Conservation (phyloP, 2,329 filamentous ascomycete species). For the Trichoderma aggressivum region DNA sequence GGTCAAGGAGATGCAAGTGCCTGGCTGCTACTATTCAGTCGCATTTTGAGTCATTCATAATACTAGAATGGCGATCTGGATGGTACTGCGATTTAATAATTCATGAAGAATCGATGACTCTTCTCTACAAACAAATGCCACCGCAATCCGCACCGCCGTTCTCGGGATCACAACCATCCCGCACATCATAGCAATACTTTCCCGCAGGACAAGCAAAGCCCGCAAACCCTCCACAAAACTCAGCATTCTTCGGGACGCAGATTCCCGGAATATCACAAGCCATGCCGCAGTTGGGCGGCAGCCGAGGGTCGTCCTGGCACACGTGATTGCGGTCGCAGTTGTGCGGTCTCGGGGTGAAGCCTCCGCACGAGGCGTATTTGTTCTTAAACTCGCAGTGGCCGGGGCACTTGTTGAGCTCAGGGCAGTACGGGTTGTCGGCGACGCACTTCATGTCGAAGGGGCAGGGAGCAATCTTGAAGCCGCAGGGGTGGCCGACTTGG, state of each 20-base stretch:
- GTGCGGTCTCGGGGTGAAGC: slow-evolving; percentile 25
- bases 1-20: too few relatives aligned
- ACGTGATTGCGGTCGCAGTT: slow-evolving; percentile 26
- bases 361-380: slow-evolving; percentile 34
- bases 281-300: slow-evolving; percentile 31
- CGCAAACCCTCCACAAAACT: slow-evolving; percentile 27
- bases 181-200: slow-evolving; percentile 30
- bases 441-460: slow-evolving; percentile 27
- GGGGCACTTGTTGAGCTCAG: slow-evolving; percentile 27
- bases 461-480: slow-evolving; percentile 31
- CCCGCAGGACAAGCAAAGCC: slow-evolving; percentile 29
- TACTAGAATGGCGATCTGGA: too few relatives aligned
- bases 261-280: slow-evolving; percentile 36
- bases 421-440: slow-evolving; percentile 25
- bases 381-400: slow-evolving; percentile 32
- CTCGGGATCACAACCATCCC: slow-evolving; percentile 30
- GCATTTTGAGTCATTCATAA: too few relatives aligned
- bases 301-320: slow-evolving; percentile 36
- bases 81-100: background rate
- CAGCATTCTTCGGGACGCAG: slow-evolving; percentile 27
- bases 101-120: background rate
- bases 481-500: slow-evolving; percentile 24
- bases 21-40: too few relatives aligned
- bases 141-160: slow-evolving; percentile 31
- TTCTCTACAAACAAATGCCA: slow-evolving; percentile 31